Conservation (phyloP, 768 basidiomycete genomes). For the Clitopilus passeckerianus region DNA sequence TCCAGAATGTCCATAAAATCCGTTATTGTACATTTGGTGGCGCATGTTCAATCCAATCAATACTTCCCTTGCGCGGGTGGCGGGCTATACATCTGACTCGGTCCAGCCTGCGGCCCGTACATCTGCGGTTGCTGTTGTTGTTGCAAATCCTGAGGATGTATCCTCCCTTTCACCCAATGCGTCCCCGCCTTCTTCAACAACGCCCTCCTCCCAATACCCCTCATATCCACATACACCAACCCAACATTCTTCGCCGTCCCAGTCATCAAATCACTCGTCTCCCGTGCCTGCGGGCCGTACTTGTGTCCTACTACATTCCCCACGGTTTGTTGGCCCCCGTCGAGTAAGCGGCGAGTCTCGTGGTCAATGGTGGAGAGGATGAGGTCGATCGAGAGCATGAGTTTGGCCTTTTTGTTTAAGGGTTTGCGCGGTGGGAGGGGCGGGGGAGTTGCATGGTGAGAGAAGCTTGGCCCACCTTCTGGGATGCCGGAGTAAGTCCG, state of each 20-base stretch:
- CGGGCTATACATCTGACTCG: background rate
- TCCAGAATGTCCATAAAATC: too few relatives aligned
- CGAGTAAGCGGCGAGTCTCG: slow-evolving; percentile 47
- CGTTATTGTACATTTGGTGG: background rate
- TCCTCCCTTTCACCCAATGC: slow-evolving; percentile 43
- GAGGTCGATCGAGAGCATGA: slow-evolving; percentile 62
- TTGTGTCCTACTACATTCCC: slow-evolving; percentile 53
- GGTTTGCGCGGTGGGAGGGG: slow-evolving; percentile 11
- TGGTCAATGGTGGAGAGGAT: slow-evolving; percentile 61
- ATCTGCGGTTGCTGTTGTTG: background rate
- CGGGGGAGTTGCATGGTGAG: background rate
- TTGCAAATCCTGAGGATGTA: background rate
- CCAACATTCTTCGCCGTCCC: slow-evolving; percentile 68
- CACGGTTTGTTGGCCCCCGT: slow-evolving; percentile 41
- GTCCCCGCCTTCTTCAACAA: slow-evolving; percentile 59
- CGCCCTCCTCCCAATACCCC: slow-evolving; percentile 66
- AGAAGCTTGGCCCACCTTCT: background rate
- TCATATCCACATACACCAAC: slow-evolving; percentile 73
- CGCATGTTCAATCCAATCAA: background rate
- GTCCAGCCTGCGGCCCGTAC: background rate
- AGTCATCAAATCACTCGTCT: slow-evolving; percentile 53
- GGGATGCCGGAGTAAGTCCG: slow-evolving; percentile 15
- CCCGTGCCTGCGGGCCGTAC: slow-evolving; percentile 63
- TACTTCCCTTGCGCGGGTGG: background rate
- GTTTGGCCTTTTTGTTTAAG: slow-evolving; percentile 38